phyloP scores from a whole-genome alignment of 2,329 filamentous ascomycete genomes.

The Spiromastix sp. region DNA sequence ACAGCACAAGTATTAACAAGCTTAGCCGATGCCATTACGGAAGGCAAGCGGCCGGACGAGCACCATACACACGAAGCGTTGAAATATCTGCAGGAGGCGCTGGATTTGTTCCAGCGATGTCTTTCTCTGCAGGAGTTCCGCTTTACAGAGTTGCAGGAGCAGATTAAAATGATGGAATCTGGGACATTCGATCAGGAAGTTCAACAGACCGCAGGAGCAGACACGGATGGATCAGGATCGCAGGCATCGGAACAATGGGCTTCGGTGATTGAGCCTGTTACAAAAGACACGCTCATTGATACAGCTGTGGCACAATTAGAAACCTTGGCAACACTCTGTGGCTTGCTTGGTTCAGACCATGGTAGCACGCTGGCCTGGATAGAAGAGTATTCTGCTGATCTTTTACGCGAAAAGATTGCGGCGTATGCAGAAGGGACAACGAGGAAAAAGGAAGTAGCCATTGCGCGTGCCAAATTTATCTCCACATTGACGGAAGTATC shows the following conservation, averaged over 20 bases:
- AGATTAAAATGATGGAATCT: slow-evolving; percentile 28
- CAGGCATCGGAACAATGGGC: slow-evolving; percentile 50
- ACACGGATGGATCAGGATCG: slow-evolving; percentile 16
- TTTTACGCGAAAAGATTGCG: slow-evolving; percentile 45
- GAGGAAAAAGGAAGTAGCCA: slow-evolving; percentile 40
- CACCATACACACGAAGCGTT: slow-evolving; percentile 37
- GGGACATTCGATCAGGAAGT: slow-evolving; percentile 12
- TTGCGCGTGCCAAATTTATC: slow-evolving; percentile 48
- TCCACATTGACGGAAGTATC: slow-evolving; percentile 46
- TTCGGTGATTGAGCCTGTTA: slow-evolving; percentile 56
- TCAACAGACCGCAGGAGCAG: slow-evolving; percentile 9
- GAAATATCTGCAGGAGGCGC: slow-evolving; percentile 48
- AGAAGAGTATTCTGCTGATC: slow-evolving; percentile 44
- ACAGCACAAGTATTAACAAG: slow-evolving; percentile 59
- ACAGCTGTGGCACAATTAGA: slow-evolving; percentile 56
- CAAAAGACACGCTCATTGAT: slow-evolving; percentile 54
- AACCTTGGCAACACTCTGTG: slow-evolving; percentile 42
- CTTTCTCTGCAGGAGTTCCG: slow-evolving; percentile 43
- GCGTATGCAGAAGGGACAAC: slow-evolving; percentile 38
- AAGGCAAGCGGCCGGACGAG: slow-evolving; percentile 39
- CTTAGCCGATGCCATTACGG: slow-evolving; percentile 50
- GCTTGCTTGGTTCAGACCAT: slow-evolving; percentile 35
- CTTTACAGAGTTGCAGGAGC: slow-evolving; percentile 36
- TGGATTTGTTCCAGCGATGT: slow-evolving; percentile 50
- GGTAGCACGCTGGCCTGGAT: slow-evolving; percentile 43